Percentiles rank a stretch among this genome's conserved stretches.
Conservation (phyloP, 129 eudicot species). For the Lactuca saligna region DNA sequence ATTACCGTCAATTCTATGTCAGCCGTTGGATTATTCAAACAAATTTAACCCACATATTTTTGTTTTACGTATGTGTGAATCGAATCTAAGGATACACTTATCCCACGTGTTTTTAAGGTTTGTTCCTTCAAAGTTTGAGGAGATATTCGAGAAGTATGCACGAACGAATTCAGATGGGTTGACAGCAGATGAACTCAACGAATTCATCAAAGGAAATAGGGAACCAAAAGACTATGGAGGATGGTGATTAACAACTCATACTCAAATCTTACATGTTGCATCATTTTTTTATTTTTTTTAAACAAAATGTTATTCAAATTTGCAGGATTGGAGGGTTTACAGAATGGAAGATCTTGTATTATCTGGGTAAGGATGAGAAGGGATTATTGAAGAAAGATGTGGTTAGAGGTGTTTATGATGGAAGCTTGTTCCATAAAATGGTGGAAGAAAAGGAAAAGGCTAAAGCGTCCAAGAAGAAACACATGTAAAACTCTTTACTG, state of each 20-base stretch:
- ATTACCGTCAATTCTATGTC: neutral
- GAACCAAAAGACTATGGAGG: conserved; percentile 73
- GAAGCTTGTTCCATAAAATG: conserved; percentile 68
- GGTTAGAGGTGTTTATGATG: conserved; percentile 67
- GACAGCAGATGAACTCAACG: conserved; percentile 55
- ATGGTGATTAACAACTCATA: conserved; percentile 40
- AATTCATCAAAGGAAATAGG: conserved; percentile 61
- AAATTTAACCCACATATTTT: neutral
- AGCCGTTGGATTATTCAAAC: neutral
- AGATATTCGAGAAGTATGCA: conserved; percentile 72
- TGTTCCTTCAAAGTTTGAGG: conserved; percentile 67
- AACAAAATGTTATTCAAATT: neutral
- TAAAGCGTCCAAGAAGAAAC: conserved; percentile 32
- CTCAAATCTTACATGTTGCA: neutral
- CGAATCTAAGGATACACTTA: neutral
- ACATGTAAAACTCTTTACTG: conserved; percentile 2
- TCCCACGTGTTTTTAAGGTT: conserved; percentile 40
- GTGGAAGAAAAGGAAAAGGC: conserved; percentile 33
- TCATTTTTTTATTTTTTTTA: neutral
- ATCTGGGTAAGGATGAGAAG: conserved; percentile 60
- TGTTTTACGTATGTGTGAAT: neutral
- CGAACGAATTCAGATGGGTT: conserved; percentile 46
- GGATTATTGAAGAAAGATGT: conserved; percentile 68
- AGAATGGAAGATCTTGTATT: conserved; percentile 74
- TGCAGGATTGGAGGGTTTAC: conserved; percentile 55